Evolutionary conservation across 805 yeast species (phyloP).

Genomic region (Helenozyma baotianmanensis): DNA sequence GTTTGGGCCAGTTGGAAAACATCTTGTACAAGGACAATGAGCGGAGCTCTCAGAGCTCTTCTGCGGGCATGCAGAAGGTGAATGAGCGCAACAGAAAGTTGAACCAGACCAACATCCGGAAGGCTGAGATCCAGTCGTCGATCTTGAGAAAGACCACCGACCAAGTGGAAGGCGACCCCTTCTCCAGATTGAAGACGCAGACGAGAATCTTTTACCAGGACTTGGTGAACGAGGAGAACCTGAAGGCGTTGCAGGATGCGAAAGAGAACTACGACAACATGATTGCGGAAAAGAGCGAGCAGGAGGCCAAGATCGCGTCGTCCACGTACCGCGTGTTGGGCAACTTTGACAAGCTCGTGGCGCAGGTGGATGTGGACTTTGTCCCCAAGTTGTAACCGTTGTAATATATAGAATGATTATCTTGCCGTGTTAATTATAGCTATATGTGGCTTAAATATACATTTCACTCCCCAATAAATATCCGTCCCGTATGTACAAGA

Average conservation of each 20-base stretch:
- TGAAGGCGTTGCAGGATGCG: slow-evolving; percentile 53
- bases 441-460: background rate
- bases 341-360: slow-evolving; percentile 49
- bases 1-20: slow-evolving; percentile 41
- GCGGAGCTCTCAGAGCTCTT: slow-evolving; percentile 33
- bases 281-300: slow-evolving; percentile 39
- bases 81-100: slow-evolving; percentile 82
- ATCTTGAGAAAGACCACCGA: slow-evolving; percentile 45
- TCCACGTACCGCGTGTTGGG: slow-evolving; percentile 58
- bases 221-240: slow-evolving; percentile 52
- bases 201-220: slow-evolving; percentile 76
- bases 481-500: no score
- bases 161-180: slow-evolving; percentile 67
- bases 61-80: slow-evolving; percentile 56
- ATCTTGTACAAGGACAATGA: slow-evolving; percentile 36
- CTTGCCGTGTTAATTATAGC: background rate
- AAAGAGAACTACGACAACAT: slow-evolving; percentile 39
- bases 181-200: slow-evolving; percentile 81
- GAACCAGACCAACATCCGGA: slow-evolving; percentile 70
- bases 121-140: slow-evolving; percentile 68
- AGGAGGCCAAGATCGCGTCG: slow-evolving; percentile 41
- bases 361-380: slow-evolving; percentile 39
- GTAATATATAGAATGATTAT: background rate
- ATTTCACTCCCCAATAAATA: no score
- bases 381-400: slow-evolving; percentile 12